phyloP scores from a whole-genome alignment of 495 filamentous ascomycete genomes.

The Venustampulla echinocandica region DNA sequence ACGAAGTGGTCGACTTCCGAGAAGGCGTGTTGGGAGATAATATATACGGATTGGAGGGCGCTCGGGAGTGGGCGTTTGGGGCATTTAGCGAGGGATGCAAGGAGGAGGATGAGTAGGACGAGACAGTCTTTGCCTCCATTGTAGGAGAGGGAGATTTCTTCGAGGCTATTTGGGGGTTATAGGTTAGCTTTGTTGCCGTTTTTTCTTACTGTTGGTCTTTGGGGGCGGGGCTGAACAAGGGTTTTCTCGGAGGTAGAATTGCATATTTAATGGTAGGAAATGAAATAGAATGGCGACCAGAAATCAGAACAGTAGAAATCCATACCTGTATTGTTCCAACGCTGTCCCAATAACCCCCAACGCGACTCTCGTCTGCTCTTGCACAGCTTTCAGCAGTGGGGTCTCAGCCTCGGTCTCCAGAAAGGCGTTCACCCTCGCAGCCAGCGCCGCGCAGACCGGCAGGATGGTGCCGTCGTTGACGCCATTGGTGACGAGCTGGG shows the following conservation, averaged over 20 bases:
- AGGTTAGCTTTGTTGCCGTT: too few relatives aligned
- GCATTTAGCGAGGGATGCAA: constrained; percentile 53
- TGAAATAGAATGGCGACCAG: neutral
- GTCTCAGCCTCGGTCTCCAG: constrained; percentile 49
- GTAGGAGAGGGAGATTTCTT: constrained; percentile 83
- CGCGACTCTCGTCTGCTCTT: constrained; percentile 61
- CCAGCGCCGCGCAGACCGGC: constrained; percentile 50
- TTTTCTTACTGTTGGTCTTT: too few relatives aligned
- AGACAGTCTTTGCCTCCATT: constrained; percentile 99
- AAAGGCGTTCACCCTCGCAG: constrained; percentile 59
- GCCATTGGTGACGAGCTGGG: neutral
- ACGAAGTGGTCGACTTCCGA: constrained; percentile 81
- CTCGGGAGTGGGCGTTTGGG: constrained; percentile 26
- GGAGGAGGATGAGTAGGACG: constrained; percentile 81
- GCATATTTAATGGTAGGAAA: too few relatives aligned
- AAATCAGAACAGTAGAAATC: constrained; percentile 10
- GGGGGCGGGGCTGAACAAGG: too few relatives aligned
- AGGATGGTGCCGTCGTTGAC: constrained; percentile 5
- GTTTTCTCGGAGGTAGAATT: too few relatives aligned
- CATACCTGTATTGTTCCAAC: constrained; percentile 59
- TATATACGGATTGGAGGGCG: constrained; percentile 75
- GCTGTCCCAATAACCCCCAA: constrained; percentile 66
- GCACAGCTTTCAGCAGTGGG: constrained; percentile 52
- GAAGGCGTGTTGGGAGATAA: constrained; percentile 73
- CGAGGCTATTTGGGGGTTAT: constrained; percentile 55